These are phyloP conservation scores for Cicer yamashitae DNA, from an alignment of 306 rosid species.

Conservation along the genomic window DNA sequence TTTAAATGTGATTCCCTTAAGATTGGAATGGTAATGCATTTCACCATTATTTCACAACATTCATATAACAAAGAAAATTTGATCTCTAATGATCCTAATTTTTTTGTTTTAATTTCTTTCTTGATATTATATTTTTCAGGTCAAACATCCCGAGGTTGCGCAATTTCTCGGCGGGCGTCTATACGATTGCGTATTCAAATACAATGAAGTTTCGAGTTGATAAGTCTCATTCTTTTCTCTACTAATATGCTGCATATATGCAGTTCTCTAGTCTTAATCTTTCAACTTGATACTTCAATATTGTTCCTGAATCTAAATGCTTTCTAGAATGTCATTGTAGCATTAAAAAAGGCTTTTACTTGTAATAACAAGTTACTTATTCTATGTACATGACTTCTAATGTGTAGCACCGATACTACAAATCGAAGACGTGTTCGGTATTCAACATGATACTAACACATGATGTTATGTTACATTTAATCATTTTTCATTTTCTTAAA, in stretches of 20 bases:
- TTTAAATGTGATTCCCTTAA: slow-evolving; percentile 92
- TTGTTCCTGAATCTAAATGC: slow-evolving; percentile 30
- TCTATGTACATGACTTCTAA: background rate
- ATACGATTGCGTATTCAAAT: slow-evolving; percentile 91
- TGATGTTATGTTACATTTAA: no score
- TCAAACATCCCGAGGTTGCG: slow-evolving; percentile 91
- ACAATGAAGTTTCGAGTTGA: slow-evolving; percentile 70
- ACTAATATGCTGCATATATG: slow-evolving; percentile 28
- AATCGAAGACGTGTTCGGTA: background rate
- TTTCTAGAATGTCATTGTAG: slow-evolving; percentile 18
- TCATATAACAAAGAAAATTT: slow-evolving; percentile 17
- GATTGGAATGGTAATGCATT: slow-evolving; percentile 84
- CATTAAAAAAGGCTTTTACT: slow-evolving; percentile 5
- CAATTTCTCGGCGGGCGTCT: slow-evolving; percentile 93
- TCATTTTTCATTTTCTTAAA: no score
- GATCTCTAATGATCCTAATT: background rate
- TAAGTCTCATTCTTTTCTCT: slow-evolving; percentile 37
- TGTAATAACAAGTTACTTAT: slow-evolving; percentile 37
- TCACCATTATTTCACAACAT: slow-evolving; percentile 2
- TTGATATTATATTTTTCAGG: slow-evolving; percentile 55
- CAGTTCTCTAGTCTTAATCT: slow-evolving; percentile 10
- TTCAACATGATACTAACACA: no score
- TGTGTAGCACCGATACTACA: background rate
- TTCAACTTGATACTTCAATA: slow-evolving; percentile 25
- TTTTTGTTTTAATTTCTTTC: slow-evolving; percentile 17